phyloP scores from a whole-genome alignment of 2,329 filamentous ascomycete genomes.

The Aspergillus niger region DNA sequence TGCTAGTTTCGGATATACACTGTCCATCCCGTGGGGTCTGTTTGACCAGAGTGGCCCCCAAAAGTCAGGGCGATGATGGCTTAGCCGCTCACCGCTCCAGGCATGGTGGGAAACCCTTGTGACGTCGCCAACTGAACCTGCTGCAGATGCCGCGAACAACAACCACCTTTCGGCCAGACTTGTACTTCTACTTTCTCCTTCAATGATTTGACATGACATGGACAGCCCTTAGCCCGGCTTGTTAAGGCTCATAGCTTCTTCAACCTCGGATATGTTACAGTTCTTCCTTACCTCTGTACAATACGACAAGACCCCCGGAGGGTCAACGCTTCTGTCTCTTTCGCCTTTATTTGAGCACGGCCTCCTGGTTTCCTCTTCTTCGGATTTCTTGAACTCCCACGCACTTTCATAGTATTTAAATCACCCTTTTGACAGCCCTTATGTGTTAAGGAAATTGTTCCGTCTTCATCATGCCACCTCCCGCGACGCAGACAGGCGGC shows the following conservation, averaged over 20 bases:
- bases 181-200: slow-evolving; percentile 7
- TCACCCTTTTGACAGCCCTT: slow-evolving; percentile 6
- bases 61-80: slow-evolving; percentile 1
- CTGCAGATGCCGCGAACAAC: slow-evolving; percentile 8
- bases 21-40: not conserved
- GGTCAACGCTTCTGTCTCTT: slow-evolving; percentile 24
- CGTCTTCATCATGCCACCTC: slow-evolving; percentile 20
- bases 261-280: slow-evolving; percentile 30
- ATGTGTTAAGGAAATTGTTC: slow-evolving; percentile 17
- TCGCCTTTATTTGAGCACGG: slow-evolving; percentile 25
- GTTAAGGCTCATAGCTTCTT: slow-evolving; percentile 12
- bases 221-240: slow-evolving; percentile 7
- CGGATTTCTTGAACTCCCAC: not conserved
- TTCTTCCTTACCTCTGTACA: slow-evolving; percentile 24
- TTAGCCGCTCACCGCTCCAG: slow-evolving; percentile 15
- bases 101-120: slow-evolving; percentile 14
- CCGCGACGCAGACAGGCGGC: slow-evolving; percentile 26
- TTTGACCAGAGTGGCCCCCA: not conserved
- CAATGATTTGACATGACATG: slow-evolving; percentile 10
- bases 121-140: slow-evolving; percentile 20
- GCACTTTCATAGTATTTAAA: slow-evolving; percentile 5
- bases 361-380: slow-evolving; percentile 10
- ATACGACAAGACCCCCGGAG: slow-evolving; percentile 30
- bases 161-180: not conserved
- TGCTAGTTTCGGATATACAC: not conserved